A percentile compares a stretch with the other conserved stretches of the same genome.
phyloP scores from a whole-genome alignment of 345 rosid genomes.

The Limnanthes douglasii region DNA sequence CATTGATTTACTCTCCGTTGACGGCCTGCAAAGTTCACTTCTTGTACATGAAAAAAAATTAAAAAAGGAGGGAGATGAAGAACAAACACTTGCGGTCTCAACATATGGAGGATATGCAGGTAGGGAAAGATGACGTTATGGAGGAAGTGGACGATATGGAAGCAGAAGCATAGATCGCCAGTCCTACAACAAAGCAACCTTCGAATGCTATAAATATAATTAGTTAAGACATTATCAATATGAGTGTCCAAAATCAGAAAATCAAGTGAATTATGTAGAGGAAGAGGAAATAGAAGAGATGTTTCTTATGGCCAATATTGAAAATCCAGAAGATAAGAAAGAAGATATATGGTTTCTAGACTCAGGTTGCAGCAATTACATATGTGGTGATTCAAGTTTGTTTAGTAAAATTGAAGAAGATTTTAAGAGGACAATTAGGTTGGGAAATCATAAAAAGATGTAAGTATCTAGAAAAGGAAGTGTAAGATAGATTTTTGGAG shows the following conservation, averaged over 20 bases:
- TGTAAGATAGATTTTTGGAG: not conserved
- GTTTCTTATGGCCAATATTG: not conserved
- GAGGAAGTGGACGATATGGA: not conserved
- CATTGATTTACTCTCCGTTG: too few relatives aligned
- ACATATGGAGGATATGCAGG: too few relatives aligned
- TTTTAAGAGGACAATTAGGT: not conserved
- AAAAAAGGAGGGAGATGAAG: too few relatives aligned
- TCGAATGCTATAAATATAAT: not conserved
- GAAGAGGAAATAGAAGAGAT: not conserved
- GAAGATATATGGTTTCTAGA: conserved; percentile 1
- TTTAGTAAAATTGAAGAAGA: conserved; percentile 1
- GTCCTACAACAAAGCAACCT: not conserved
- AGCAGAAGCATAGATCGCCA: too few relatives aligned
- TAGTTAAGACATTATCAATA: conserved; percentile 4
- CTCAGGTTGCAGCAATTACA: conserved; percentile 1
- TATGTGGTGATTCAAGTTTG: not conserved
- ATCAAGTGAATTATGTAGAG: not conserved
- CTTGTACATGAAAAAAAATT: too few relatives aligned
- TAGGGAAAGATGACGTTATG: not conserved
- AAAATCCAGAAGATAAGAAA: fast-evolving
- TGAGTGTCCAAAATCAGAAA: not conserved
- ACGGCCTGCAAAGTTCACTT: too few relatives aligned
- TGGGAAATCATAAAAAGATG: not conserved
- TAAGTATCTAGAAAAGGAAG: not conserved
- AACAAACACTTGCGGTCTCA: too few relatives aligned